Percentiles rank a stretch among this genome's conserved stretches.
Evolutionary conservation across 208 protist genomes (phyloP).

Genomic region (Borovskyia barvae): DNA sequence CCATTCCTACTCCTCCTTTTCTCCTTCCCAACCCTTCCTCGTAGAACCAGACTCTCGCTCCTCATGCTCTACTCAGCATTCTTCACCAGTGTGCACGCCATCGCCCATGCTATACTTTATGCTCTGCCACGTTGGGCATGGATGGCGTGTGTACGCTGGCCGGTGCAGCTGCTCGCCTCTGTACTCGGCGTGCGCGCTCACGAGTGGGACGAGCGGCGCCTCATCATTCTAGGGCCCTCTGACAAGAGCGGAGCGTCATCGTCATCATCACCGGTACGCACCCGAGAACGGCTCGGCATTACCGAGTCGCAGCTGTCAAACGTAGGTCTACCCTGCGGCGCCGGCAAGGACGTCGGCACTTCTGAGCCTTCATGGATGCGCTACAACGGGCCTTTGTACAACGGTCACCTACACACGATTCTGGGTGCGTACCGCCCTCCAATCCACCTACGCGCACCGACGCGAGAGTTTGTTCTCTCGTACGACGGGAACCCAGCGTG

Average conservation of each 20-base stretch:
- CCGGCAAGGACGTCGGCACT: neutral
- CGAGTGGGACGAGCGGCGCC: slow-evolving; percentile 9
- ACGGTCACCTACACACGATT: slow-evolving; percentile 59
- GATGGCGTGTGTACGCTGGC: slow-evolving; percentile 30
- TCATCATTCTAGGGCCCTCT: slow-evolving; percentile 12
- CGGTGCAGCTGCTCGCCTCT: slow-evolving; percentile 9
- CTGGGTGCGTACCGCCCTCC: slow-evolving; percentile 37
- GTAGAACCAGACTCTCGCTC: too few relatives aligned
- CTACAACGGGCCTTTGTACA: slow-evolving; percentile 57
- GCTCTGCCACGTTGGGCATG: slow-evolving; percentile 22
- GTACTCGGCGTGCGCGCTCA: slow-evolving; percentile 6
- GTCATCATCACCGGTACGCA: neutral
- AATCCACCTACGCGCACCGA: slow-evolving; percentile 13
- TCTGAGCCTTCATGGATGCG: slow-evolving; percentile 1
- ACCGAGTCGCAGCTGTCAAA: slow-evolving; percentile 15
- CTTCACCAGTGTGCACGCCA: slow-evolving; percentile 23
- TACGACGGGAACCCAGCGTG: slow-evolving; percentile 62
- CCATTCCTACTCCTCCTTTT: too few relatives aligned
- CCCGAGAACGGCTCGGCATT: slow-evolving; percentile 14
- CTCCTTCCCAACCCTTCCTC: slow-evolving; percentile 3
- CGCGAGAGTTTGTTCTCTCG: slow-evolving; percentile 33
- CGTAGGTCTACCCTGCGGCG: slow-evolving; percentile 2
- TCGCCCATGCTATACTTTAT: slow-evolving; percentile 28
- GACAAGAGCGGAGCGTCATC: neutral
- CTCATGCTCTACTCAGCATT: slow-evolving; percentile 8